Evolutionary conservation across 352 stramenopile species (phyloP).

Genomic region (Lagenidium sp.): DNA sequence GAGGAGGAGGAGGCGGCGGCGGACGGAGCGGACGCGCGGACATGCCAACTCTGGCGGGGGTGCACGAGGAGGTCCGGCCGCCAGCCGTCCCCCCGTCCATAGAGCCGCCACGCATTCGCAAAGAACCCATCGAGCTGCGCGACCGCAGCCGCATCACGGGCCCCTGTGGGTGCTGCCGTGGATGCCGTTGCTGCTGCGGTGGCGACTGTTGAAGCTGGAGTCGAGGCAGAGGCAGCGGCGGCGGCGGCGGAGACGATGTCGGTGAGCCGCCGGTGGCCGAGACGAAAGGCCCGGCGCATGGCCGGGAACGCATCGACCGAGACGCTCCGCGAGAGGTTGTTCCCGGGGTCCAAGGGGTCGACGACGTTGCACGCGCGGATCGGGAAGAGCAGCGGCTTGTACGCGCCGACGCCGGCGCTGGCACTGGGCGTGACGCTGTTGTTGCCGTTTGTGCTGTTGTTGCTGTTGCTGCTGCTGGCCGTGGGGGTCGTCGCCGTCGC

Average conservation of each 20-base stretch:
- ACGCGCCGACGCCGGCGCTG: not conserved
- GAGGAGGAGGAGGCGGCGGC: too few species aligned
- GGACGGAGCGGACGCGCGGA: not conserved
- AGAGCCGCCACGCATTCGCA: constrained; percentile 43
- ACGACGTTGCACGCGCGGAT: constrained; percentile 85
- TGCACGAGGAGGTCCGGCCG: constrained; percentile 72
- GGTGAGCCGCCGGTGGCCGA: constrained; percentile 48
- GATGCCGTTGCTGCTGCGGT: too few species aligned
- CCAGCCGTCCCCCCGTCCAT: constrained; percentile 67
- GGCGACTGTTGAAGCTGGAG: not conserved
- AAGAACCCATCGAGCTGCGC: constrained; percentile 26
- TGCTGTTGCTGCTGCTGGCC: not conserved
- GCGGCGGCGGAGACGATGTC: not conserved
- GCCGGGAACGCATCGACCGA: constrained; percentile 59
- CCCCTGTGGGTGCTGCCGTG: too few species aligned
- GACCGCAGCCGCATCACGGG: not conserved
- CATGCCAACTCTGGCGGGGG: constrained; percentile 63
- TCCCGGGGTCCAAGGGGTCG: constrained; percentile 78
- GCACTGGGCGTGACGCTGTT: constrained; percentile 6
- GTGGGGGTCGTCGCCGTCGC: not conserved
- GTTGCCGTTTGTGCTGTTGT: not conserved
- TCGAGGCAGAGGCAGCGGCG: not conserved
- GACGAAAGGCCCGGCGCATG: constrained; percentile 58
- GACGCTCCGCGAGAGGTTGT: constrained; percentile 82
- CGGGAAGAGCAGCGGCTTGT: constrained; percentile 32